Percentiles rank a stretch among this genome's conserved stretches.
phyloP scores from a whole-genome alignment of 139 green algal genomes.

The Chlamydomonas eustigma region DNA sequence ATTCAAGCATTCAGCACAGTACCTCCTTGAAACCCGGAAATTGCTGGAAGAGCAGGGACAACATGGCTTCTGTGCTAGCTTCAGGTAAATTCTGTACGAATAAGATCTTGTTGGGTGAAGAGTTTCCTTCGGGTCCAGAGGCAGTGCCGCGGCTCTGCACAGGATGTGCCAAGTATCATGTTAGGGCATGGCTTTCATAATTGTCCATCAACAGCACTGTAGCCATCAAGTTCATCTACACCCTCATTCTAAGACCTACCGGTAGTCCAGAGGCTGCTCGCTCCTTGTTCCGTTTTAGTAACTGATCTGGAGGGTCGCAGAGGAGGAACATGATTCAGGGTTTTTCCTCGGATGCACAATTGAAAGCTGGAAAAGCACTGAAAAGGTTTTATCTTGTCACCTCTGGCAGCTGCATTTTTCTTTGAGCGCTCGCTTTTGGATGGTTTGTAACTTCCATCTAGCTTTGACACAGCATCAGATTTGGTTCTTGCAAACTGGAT shows the following conservation, averaged over 20 bases:
- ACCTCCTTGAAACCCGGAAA: conserved; percentile 89
- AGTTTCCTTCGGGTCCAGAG: conserved; percentile 12
- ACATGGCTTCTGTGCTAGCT: conserved; percentile 78
- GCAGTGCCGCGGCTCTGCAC: not conserved
- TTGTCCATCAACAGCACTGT: too few species aligned
- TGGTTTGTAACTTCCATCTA: conserved; percentile 76
- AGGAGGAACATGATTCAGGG: too few species aligned
- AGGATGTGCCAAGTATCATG: not conserved
- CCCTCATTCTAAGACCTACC: not conserved
- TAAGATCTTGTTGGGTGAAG: conserved; percentile 86
- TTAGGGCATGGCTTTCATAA: too few species aligned
- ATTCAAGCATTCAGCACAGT: too few species aligned
- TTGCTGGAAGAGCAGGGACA: conserved; percentile 92
- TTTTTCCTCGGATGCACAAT: too few species aligned
- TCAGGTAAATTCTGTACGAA: conserved; percentile 93
- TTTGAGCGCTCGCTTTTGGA: conserved; percentile 58
- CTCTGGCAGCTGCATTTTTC: conserved; percentile 50
- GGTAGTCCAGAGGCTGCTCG: not conserved
- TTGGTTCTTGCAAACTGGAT: conserved; percentile 87
- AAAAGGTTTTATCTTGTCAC: too few species aligned
- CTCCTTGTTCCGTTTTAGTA: conserved; percentile 11
- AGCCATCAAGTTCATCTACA: not conserved
- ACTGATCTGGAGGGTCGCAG: conserved; percentile 14
- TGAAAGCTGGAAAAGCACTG: too few species aligned
- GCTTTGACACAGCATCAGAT: conserved; percentile 82